Evolutionary conservation across 331 rosid genomes (phyloP).

Genomic region (Cydonia oblonga): DNA sequence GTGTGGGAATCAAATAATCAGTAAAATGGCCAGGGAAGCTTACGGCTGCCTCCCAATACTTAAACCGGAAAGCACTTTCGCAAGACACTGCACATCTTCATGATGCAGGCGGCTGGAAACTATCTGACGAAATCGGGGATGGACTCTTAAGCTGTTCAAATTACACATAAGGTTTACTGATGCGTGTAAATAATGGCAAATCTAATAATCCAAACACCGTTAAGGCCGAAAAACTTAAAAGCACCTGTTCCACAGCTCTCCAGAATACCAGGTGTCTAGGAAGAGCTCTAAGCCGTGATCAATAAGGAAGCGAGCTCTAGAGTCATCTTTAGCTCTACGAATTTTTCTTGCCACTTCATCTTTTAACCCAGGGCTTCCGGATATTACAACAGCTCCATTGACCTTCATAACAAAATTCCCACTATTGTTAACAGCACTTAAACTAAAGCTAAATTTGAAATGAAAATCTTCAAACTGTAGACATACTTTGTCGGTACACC

Average conservation of each 20-base stretch:
- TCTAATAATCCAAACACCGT: conserved; percentile 9
- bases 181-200: background rate
- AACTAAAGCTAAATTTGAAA: conserved; percentile 4
- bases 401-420: conserved; percentile 33
- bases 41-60: conserved; percentile 90
- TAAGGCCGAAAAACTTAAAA: background rate
- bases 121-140: conserved; percentile 59
- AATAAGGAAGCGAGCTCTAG: conserved; percentile 49
- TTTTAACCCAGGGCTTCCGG: conserved; percentile 86
- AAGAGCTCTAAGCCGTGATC: conserved; percentile 58
- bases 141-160: conserved; percentile 64
- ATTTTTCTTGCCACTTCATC: conserved; percentile 53
- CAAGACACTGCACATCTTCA: conserved; percentile 44
- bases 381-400: conserved; percentile 67
- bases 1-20: background rate
- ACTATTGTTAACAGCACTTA: background rate
- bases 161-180: background rate
- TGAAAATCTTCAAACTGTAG: conserved; percentile 4
- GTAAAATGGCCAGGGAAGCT: conserved; percentile 20
- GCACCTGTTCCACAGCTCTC: conserved; percentile 78
- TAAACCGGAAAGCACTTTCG: conserved; percentile 55
- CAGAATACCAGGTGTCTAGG: conserved; percentile 70
- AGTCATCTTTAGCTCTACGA: conserved; percentile 75
- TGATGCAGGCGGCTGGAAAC: conserved; percentile 50
- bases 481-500: conserved; percentile 50